phyloP scores from a whole-genome alignment of 106 monocot genomes.

The Allium sativum region DNA sequence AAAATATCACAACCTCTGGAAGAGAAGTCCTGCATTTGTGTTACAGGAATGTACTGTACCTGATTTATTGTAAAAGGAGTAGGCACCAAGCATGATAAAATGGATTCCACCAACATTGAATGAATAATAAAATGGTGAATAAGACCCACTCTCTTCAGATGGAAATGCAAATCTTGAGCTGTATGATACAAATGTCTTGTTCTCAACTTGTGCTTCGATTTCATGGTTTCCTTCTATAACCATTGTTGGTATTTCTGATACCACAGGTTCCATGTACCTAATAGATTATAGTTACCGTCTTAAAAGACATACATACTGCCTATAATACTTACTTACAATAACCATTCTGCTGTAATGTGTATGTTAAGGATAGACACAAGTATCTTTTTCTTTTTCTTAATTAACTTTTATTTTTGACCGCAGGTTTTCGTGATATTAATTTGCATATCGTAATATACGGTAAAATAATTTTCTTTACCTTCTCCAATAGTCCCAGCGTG shows the following conservation, averaged over 20 bases:
- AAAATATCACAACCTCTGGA: too few species aligned
- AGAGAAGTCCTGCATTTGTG: too few species aligned
- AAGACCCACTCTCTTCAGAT: conserved; percentile 55
- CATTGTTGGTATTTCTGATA: conserved; percentile 67
- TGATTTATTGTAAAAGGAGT: conserved; percentile 52
- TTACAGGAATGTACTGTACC: conserved; percentile 11
- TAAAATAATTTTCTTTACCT: conserved; percentile 23
- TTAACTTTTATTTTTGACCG: background rate
- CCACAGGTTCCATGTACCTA: conserved; percentile 75
- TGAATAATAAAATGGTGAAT: conserved; percentile 76
- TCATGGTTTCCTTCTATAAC: conserved; percentile 95
- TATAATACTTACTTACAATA: too few species aligned
- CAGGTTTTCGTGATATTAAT: too few species aligned
- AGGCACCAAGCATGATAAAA: conserved; percentile 82
- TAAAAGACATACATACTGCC: too few species aligned
- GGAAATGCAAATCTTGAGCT: conserved; percentile 85
- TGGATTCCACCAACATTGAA: conserved; percentile 87
- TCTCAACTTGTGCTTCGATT: conserved; percentile 54
- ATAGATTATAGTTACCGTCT: background rate
- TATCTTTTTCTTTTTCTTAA: background rate
- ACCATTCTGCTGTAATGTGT: too few species aligned
- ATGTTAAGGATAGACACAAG: too few species aligned
- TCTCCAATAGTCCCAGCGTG: conserved; percentile 96
- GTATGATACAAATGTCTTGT: conserved; percentile 63
- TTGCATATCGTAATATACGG: background rate